A percentile compares a stretch with the other conserved stretches of the same genome.
These are phyloP conservation scores for Pseudofabraea citricarpa DNA, from an alignment of 2,329 filamentous ascomycete genomes.

Conservation along the genomic window DNA sequence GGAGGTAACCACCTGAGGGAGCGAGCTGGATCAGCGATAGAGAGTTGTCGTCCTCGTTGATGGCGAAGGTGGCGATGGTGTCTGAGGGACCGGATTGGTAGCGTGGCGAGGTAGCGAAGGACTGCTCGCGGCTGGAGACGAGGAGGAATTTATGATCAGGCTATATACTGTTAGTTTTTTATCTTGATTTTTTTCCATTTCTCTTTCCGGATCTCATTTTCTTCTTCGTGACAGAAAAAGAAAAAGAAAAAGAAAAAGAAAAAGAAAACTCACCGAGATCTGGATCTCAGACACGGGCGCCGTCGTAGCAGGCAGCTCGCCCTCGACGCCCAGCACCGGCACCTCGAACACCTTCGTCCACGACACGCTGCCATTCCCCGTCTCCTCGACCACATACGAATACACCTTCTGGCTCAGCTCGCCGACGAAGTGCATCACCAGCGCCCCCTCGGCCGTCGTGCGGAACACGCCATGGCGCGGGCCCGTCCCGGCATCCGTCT, in stretches of 20 bases:
- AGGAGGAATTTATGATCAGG: slow-evolving; percentile 12
- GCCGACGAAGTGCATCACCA: slow-evolving; percentile 35
- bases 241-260: no score
- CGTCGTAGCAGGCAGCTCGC: slow-evolving; percentile 5
- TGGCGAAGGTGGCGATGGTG: slow-evolving; percentile 34
- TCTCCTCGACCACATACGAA: slow-evolving; percentile 18
- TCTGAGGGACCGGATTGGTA: slow-evolving; percentile 22
- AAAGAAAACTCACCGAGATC: slow-evolving; percentile 4
- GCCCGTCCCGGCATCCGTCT: slow-evolving; percentile 34
- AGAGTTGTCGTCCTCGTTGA: slow-evolving; percentile 30
- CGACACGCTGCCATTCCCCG: background rate
- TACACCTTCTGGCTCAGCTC: slow-evolving; percentile 38
- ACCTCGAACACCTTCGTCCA: slow-evolving; percentile 8
- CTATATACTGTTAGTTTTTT: background rate
- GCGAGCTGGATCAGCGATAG: slow-evolving; percentile 34
- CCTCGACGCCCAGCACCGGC: slow-evolving; percentile 6
- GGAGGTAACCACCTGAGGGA: slow-evolving; percentile 37
- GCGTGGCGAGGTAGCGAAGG: slow-evolving; percentile 5
- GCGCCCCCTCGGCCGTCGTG: slow-evolving; percentile 5
- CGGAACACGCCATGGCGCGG: slow-evolving; percentile 45
- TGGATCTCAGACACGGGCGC: slow-evolving; percentile 7
- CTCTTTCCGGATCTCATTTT: background rate
- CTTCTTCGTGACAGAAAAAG: no score
- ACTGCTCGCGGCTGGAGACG: slow-evolving; percentile 11
- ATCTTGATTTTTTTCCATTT: background rate